A percentile compares a stretch with the other conserved stretches of the same genome.
Conservation (phyloP, 495 filamentous ascomycete species). For the Talaromyces adpressus region DNA sequence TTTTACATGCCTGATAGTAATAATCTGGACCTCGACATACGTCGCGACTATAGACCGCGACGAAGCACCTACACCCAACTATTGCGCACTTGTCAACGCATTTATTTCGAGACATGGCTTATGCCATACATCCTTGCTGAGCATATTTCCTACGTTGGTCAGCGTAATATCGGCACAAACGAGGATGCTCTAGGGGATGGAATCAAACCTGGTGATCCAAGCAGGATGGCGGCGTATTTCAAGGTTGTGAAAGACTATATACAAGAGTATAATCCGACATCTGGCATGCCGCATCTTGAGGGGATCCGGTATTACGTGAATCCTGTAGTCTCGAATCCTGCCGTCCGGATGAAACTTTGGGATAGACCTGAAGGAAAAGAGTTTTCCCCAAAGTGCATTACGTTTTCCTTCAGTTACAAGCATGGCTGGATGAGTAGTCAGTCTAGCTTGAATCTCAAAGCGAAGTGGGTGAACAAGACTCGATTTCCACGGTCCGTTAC, state of each 20-base stretch:
- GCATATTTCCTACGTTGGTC: constrained; percentile 16
- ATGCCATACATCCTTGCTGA: constrained; percentile 20
- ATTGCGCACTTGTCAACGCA: constrained; percentile 14
- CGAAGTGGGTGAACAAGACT: background rate
- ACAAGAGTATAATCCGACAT: background rate
- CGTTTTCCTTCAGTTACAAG: background rate
- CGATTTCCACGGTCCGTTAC: background rate
- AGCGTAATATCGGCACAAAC: background rate
- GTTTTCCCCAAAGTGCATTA: background rate
- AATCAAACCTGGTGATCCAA: background rate
- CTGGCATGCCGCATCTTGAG: background rate
- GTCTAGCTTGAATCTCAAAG: background rate
- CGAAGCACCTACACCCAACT: constrained; percentile 13
- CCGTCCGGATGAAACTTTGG: constrained; percentile 10
- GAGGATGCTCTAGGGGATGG: background rate
- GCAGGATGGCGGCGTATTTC: background rate
- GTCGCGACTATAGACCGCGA: constrained; percentile 12
- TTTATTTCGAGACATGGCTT: constrained; percentile 20
- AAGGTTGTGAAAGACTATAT: background rate
- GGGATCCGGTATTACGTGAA: background rate
- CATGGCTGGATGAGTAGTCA: background rate
- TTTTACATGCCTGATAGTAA: background rate
- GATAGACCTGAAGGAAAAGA: constrained; percentile 2
- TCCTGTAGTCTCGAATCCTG: background rate
- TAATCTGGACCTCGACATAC: background rate